Evolutionary conservation across 331 rosid species (phyloP), one percentile per base, ranked within the genome.

Genomic region (Quercus phellos): DNA sequence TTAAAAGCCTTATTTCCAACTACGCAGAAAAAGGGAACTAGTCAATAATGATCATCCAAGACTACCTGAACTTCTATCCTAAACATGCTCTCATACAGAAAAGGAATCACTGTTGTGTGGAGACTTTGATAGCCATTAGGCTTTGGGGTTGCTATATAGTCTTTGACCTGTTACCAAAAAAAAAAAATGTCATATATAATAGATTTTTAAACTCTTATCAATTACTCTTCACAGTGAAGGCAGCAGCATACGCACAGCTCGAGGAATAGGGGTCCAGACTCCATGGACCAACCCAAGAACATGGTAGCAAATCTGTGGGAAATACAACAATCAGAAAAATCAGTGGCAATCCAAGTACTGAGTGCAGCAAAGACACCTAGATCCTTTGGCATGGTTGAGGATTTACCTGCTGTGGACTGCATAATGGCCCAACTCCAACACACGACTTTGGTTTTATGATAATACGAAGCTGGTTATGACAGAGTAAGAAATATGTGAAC

Each of bases 81-180:
- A 77, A 95, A 87, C 92, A 90, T 95, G 88, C 96, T 95, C 88
- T 95, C 97, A 54, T 95, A 90, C 84, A 95, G 84, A 88, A 95
- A 95, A 2, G 99, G 99, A 81, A 95, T 95, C 81, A 93, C 96
- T 66, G 89, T 91, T 80, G 98, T 93, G 74, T 93, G 99, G 54
- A 95, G 97, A 91, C 99, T 92, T 75, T 95, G 98, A 80, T 95
- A 95, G 76, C 99, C 98, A 86, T 95, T 95, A 71, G 99, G 98
- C 81, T 95, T 95, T 14, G 99, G 94, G 58, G 97, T 95, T 80
- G 99, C 97, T 79, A 95, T 95, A 78, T 95, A 95, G 86, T 95
- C 98, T 84, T 93, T 95, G 92, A 91, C 80, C 99, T 95, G 82
- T 56, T 66, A 75, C 66, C 66, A 79, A 63, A 75, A 68, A 1